Conservation (phyloP, 768 basidiomycete genomes). For the Paxillus rubicundulus region DNA sequence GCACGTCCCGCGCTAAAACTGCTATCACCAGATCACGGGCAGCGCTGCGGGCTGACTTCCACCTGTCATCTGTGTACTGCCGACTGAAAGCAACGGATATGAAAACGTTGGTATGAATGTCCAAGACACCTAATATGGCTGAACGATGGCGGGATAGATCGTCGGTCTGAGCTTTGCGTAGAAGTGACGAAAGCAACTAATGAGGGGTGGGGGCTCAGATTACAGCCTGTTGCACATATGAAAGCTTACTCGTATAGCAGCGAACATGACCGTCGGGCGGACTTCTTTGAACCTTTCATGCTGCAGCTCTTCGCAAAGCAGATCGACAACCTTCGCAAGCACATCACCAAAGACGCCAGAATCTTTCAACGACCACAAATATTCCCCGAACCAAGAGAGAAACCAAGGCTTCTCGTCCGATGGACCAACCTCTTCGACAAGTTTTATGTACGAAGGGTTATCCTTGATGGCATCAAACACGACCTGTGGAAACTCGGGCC, state of each 20-base stretch:
- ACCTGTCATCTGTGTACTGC: slow-evolving; percentile 37
- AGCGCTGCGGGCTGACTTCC: slow-evolving; percentile 40
- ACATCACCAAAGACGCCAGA: slow-evolving; percentile 54
- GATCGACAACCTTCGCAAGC: slow-evolving; percentile 68
- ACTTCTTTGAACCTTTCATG: slow-evolving; percentile 65
- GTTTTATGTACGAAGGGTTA: slow-evolving; percentile 55
- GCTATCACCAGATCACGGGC: slow-evolving; percentile 41
- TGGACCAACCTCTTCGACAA: slow-evolving; percentile 38
- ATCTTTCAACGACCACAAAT: slow-evolving; percentile 54
- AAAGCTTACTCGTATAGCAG: slow-evolving; percentile 60
- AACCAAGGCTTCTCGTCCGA: slow-evolving; percentile 43
- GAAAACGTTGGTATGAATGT: slow-evolving; percentile 51
- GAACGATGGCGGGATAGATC: slow-evolving; percentile 25
- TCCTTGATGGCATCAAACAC: slow-evolving; percentile 83
- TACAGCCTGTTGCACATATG: slow-evolving; percentile 1
- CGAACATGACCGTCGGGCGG: slow-evolving; percentile 57
- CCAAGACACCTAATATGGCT: slow-evolving; percentile 39
- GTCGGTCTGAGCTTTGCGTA: slow-evolving; percentile 32
- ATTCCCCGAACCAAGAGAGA: slow-evolving; percentile 64
- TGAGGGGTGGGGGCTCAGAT: slow-evolving; percentile 5
- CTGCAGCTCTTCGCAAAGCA: slow-evolving; percentile 79
- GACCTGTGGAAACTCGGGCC: slow-evolving; percentile 69
- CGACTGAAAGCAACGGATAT: slow-evolving; percentile 46
- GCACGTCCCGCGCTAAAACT: slow-evolving; percentile 34
- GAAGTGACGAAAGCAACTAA: slow-evolving; percentile 35